Conservation (phyloP, 495 filamentous ascomycete species). For the Xeromyces bisporus region DNA sequence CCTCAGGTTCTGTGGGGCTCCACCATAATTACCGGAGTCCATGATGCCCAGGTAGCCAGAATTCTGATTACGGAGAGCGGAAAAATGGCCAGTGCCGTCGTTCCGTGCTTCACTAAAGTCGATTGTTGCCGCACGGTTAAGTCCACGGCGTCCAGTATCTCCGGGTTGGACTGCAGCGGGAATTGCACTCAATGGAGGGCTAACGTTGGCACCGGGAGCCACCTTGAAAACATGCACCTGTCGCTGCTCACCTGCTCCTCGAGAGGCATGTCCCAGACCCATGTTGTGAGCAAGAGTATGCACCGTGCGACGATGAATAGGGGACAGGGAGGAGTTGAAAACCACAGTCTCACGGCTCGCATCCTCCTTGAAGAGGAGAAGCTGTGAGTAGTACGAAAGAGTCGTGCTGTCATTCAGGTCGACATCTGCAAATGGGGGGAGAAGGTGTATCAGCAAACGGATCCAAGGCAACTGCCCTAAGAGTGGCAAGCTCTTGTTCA, state of each 20-base stretch:
- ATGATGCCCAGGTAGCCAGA: slow-evolving; percentile 67
- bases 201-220: slow-evolving; percentile 41
- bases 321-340: slow-evolving; percentile 65
- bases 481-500: background rate
- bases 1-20: slow-evolving; percentile 59
- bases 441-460: too few relatives aligned
- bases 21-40: slow-evolving; percentile 56
- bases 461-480: too few relatives aligned
- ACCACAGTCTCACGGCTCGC: slow-evolving; percentile 56
- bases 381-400: slow-evolving; percentile 71
- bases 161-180: slow-evolving; percentile 44
- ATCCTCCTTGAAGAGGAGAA: slow-evolving; percentile 78
- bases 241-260: slow-evolving; percentile 67
- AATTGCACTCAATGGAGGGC: slow-evolving; percentile 42
- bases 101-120: slow-evolving; percentile 86
- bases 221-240: slow-evolving; percentile 78
- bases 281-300: slow-evolving; percentile 93
- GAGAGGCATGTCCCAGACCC: slow-evolving; percentile 75
- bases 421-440: slow-evolving; percentile 40
- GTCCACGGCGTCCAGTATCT: slow-evolving; percentile 58
- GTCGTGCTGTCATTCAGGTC: slow-evolving; percentile 86
- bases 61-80: slow-evolving; percentile 57
- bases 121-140: slow-evolving; percentile 93
- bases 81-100: slow-evolving; percentile 48
- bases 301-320: slow-evolving; percentile 69